Base-by-base conservation (phyloP, 2,329 filamentous ascomycete genomes). In the Aspergillus thermomutatus region DNA sequence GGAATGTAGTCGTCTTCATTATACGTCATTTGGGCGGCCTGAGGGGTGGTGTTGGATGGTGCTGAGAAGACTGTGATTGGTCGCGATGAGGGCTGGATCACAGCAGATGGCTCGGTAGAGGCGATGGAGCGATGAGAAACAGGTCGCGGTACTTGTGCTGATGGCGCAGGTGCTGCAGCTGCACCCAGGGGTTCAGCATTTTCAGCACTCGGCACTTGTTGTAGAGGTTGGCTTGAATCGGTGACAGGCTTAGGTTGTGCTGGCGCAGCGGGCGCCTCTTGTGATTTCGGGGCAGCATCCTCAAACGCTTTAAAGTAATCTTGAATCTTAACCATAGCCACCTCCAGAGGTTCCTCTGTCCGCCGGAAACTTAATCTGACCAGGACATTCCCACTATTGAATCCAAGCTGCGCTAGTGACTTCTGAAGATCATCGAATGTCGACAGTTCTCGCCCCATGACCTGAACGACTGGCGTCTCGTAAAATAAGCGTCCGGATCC, bases 401-500 rank as follows among this genome's bases (percentile, higher is more conserved):
- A 88, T 0, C 94, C 94, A 19, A 97, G 78, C 71, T 96, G 91
- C 4, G 87, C 87, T 48, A 99, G 75, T 1, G 91, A 92, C 80
- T 96, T 96, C 72, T 97, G 91, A 56, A 97, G 82, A 67, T 95
- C 92, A 19, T 80, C 80, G 66, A 97, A 90, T 0, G 84, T 86
- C 2, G 87, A 83, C 17, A 96, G 75, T 64, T 93, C 90, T 66
- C 90, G 83, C 9, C 89, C 90, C 82, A 96, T 88, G 60, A 96
- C 84, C 61, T 92, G 88, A 54, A 97, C 76, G 17, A 92, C 87
- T 0, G 94, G 94, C 62, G 87, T 88, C 75, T 97, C 91, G 68
- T 97, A 97, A 72, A 88, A 90, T 52, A 99, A 77, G 70, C 92
- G 86, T 4, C 92, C 93, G 31, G 88, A 84, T 14, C 80, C 81